These are phyloP conservation scores for Boletus barrowsii DNA, from an alignment of 768 basidiomycete species.

Conservation along the genomic window DNA sequence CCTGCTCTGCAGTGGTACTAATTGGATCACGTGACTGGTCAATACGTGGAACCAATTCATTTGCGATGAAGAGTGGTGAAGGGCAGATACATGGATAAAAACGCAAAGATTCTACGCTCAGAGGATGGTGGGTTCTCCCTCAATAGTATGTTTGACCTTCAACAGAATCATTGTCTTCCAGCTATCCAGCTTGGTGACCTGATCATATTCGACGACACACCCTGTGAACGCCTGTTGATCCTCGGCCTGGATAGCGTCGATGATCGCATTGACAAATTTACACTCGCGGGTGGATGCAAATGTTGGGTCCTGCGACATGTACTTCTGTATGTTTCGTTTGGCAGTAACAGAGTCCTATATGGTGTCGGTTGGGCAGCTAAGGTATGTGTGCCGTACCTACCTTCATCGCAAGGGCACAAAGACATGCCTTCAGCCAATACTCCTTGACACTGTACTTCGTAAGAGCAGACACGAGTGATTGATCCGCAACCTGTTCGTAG, in stretches of 20 bases:
- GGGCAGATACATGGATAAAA: not conserved
- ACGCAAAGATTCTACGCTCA: conserved; percentile 7
- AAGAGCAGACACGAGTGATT: conserved; percentile 72
- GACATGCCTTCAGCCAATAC: conserved; percentile 84
- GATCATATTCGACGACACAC: conserved; percentile 89
- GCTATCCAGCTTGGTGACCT: conserved; percentile 88
- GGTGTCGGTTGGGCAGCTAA: conserved; percentile 9
- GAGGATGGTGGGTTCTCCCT: conserved; percentile 48
- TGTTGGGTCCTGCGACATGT: conserved; percentile 76
- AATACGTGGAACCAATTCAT: conserved; percentile 20
- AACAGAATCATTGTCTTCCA: conserved; percentile 94
- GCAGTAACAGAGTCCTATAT: conserved; percentile 80
- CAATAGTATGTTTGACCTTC: conserved; percentile 81
- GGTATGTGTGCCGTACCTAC: conserved; percentile 45
- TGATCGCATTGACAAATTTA: conserved; percentile 77
- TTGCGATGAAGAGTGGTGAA: not conserved
- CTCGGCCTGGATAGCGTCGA: conserved; percentile 72
- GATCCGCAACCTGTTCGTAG: conserved; percentile 88
- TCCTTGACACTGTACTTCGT: conserved; percentile 99
- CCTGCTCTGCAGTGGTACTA: too few relatives aligned
- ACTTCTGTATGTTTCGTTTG: conserved; percentile 73
- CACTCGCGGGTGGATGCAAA: conserved; percentile 89
- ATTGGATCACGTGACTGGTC: conserved; percentile 18
- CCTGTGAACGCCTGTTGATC: conserved; percentile 75
- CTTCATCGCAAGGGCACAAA: conserved; percentile 86